Evolutionary conservation across 495 filamentous ascomycete genomes (phyloP).

Genomic region (Podospora appendiculata): DNA sequence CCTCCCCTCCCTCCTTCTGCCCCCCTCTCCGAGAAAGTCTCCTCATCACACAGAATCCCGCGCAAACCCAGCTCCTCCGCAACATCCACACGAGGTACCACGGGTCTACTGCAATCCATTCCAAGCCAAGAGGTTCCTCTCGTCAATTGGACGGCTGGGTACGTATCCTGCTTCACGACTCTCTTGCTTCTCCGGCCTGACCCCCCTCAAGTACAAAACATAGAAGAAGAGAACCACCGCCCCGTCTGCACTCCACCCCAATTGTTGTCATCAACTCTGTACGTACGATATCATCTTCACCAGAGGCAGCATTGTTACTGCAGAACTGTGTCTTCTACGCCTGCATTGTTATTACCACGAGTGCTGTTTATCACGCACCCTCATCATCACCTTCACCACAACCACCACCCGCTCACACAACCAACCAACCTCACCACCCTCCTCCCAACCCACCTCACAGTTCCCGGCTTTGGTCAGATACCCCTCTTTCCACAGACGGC

Average conservation of each 20-base stretch:
- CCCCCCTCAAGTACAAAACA: slow-evolving; percentile 18
- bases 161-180: slow-evolving; percentile 13
- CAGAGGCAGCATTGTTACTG: slow-evolving; percentile 22
- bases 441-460: slow-evolving; percentile 4
- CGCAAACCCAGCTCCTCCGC: slow-evolving; percentile 10
- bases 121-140: slow-evolving; percentile 2
- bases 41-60: slow-evolving; percentile 15
- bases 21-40: slow-evolving; percentile 7
- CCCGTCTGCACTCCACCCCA: slow-evolving; percentile 16
- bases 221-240: slow-evolving; percentile 15
- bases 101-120: slow-evolving; percentile 8
- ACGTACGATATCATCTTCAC: slow-evolving; percentile 11
- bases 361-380: background rate
- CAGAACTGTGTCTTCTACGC: slow-evolving; percentile 9
- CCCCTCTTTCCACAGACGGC: slow-evolving; percentile 25
- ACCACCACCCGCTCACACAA: background rate
- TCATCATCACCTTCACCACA: slow-evolving; percentile 5
- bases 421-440: slow-evolving; percentile 2
- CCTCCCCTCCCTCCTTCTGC: slow-evolving; percentile 3
- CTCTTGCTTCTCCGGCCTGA: slow-evolving; percentile 15
- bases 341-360: slow-evolving; percentile 3
- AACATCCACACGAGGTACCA: slow-evolving; percentile 24
- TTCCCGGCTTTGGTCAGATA: slow-evolving; percentile 15
- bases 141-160: slow-evolving; percentile 18
- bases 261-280: slow-evolving; percentile 14